phyloP scores from a whole-genome alignment of 2,329 filamentous ascomycete genomes.

The Diaporthe destruens region DNA sequence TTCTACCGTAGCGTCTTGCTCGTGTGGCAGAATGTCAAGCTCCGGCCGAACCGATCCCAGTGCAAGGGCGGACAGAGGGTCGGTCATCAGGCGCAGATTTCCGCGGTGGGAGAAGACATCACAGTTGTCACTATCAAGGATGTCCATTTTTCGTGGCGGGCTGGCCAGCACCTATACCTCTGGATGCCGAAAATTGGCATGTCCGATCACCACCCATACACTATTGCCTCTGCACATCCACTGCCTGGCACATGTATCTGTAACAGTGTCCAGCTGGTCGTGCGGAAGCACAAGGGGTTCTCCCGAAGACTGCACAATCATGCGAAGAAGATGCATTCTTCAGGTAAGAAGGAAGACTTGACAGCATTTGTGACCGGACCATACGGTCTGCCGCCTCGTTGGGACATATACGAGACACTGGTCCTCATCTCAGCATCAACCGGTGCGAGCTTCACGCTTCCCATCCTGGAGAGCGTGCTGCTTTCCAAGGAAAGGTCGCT shows the following conservation, averaged over 20 bases:
- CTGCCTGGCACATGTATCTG: slow-evolving; percentile 65
- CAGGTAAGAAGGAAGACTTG: slow-evolving; percentile 49
- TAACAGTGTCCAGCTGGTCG: slow-evolving; percentile 70
- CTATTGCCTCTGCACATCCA: slow-evolving; percentile 68
- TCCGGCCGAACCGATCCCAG: slow-evolving; percentile 54
- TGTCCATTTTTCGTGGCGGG: slow-evolving; percentile 69
- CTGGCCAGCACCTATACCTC: slow-evolving; percentile 72
- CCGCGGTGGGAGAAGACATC: slow-evolving; percentile 63
- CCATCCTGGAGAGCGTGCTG: slow-evolving; percentile 68
- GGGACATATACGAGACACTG: slow-evolving; percentile 71
- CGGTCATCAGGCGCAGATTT: slow-evolving; percentile 65
- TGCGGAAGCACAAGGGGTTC: slow-evolving; percentile 69
- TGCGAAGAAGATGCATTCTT: slow-evolving; percentile 54
- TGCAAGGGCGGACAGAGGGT: slow-evolving; percentile 63
- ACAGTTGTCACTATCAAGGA: slow-evolving; percentile 71
- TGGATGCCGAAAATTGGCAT: slow-evolving; percentile 68
- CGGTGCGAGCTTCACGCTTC: slow-evolving; percentile 72
- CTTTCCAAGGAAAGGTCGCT: slow-evolving; percentile 52
- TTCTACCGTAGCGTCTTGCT: slow-evolving; percentile 63
- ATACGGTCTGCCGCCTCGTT: slow-evolving; percentile 66
- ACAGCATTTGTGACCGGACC: slow-evolving; percentile 68
- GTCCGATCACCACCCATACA: slow-evolving; percentile 71
- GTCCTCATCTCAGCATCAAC: slow-evolving; percentile 73
- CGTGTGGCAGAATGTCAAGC: slow-evolving; percentile 65
- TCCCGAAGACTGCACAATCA: slow-evolving; percentile 65